Base-by-base conservation (phyloP, 164 flowering plant genomes). In the Magnolia sinica region DNA sequence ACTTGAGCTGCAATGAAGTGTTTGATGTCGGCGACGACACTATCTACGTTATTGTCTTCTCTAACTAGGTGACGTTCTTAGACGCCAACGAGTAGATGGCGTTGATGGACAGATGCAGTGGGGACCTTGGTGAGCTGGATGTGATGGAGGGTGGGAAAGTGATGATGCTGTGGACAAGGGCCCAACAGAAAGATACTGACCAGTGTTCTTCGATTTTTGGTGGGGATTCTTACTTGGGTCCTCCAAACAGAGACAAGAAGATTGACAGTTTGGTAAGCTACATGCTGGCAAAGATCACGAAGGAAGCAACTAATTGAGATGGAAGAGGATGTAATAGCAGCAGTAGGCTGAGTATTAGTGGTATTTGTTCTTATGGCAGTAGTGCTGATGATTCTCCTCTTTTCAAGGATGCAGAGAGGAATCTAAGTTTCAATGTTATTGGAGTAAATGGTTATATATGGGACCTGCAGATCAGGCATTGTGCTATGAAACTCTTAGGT, bases 101-200 rank as follows among this genome's bases (percentile, higher is more conserved):
- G 1, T 23, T 23, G 24, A 23, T 23, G 1, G 24, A 23, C 24
- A 23, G 1, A 23, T 23, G 24, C 1, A 23, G 24, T 23, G 24
- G 24, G 24, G 24, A 23, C 24, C 24, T 23, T 23, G 24, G 24
- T 23, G 24, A 23, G 24, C 24, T 23, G 24, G 24, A 23, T 23
- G 24, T 23, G 24, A 23, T 23, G 24, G 24, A 49, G 7, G 78
- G 73, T 49, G n/a, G 10, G 37, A n/a, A 7, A 2, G 78, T 76
- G 67, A 76, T 69, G 68, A 76, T 76, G 78, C 68, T 69, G 78
- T 76, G 78, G 78, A 64, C 78, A 7, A 68, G 78, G 45, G 58
- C 66, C 6, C 78, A 68, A 13, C 29, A 29, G 58, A 45, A 45
- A 5, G 68, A 11, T 20, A 55, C 20, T 16, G 58, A 58, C 37